Evolutionary conservation across 495 filamentous ascomycete species (phyloP).

Genomic region (Trichoderma orchidacearum): DNA sequence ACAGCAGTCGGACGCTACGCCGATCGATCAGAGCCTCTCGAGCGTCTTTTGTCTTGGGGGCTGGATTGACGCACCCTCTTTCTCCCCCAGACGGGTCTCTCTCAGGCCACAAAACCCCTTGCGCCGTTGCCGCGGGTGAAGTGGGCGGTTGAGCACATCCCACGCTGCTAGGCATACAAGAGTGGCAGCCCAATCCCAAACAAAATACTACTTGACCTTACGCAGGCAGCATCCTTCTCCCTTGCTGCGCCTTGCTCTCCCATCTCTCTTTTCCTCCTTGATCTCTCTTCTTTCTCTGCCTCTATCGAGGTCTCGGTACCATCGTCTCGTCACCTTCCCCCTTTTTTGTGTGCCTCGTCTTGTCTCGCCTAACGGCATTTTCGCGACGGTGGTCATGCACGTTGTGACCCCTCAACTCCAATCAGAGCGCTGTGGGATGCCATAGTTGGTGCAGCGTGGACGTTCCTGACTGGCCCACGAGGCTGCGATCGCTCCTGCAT

Average conservation of each 20-base stretch:
- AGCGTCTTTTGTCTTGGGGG: background rate
- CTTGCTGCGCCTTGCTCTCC: background rate
- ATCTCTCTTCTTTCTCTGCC: background rate
- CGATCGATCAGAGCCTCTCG: background rate
- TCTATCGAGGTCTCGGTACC: background rate
- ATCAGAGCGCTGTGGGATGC: background rate
- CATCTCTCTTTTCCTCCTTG: background rate
- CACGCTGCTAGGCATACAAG: too few species aligned
- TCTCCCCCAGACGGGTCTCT: too few species aligned
- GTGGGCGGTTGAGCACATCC: too few species aligned
- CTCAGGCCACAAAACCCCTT: too few species aligned
- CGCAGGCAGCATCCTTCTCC: slow-evolving; percentile 1
- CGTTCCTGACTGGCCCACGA: slow-evolving; percentile 9
- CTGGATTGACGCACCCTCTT: too few species aligned
- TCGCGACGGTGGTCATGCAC: background rate
- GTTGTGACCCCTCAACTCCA: slow-evolving; percentile 3
- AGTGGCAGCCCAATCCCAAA: background rate
- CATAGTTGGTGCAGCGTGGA: slow-evolving; percentile 10
- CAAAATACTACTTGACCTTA: background rate
- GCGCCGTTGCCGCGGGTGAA: too few species aligned
- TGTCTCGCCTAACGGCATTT: background rate
- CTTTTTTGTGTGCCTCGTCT: background rate
- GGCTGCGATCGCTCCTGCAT: background rate
- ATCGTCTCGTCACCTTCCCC: background rate
- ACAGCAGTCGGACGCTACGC: background rate